Percentiles rank a stretch among this genome's conserved stretches.
Conservation (phyloP, 306 rosid species). For the Cucumis sativus region Cucumber_9930_V3 NC_026658.2:25710501-25711000, state of each 20-base stretch:
- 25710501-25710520: constrained; percentile 34
- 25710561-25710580: constrained; percentile 36
- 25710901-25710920: too few species aligned
- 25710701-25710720: constrained; percentile 30
- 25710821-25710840: too few species aligned
- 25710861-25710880: too few species aligned
- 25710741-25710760: not conserved
- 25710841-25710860: too few species aligned
- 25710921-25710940: too few species aligned
- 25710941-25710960: not conserved
- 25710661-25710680: constrained; percentile 68
- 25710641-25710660: constrained; percentile 49
- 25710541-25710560: constrained; percentile 17
- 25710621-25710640: constrained; percentile 57
- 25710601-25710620: constrained; percentile 55
- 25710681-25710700: constrained; percentile 48
- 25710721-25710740: not conserved
- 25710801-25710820: too few species aligned
- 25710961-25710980: not conserved
- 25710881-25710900: too few species aligned
- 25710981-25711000: not conserved
- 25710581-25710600: constrained; percentile 60
- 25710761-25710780: not conserved
- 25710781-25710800: not conserved
- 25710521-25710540: constrained; percentile 21